Evolutionary conservation across 2,329 filamentous ascomycete genomes (phyloP).

Genomic region (Trichoderma sp.): DNA sequence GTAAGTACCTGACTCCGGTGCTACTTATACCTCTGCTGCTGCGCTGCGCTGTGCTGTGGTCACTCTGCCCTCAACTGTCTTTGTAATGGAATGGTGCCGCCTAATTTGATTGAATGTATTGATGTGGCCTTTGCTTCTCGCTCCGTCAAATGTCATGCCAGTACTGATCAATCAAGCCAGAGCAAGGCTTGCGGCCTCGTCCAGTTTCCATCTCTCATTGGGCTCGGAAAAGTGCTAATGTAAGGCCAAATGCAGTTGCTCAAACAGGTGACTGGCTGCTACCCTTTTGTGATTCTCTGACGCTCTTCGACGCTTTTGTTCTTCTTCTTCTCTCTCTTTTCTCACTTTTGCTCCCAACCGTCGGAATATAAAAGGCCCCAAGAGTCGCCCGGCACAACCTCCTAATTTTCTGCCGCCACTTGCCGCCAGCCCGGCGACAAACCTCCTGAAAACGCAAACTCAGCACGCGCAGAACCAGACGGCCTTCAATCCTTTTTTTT

Average conservation of each 20-base stretch:
- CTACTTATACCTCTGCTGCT: background rate
- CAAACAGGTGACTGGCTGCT: background rate
- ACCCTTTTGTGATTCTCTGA: background rate
- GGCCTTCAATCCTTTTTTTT: background rate
- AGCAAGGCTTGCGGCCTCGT: background rate
- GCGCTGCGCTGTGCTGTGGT: background rate
- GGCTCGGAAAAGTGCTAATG: background rate
- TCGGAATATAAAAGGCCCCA: background rate
- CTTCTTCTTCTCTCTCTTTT: background rate
- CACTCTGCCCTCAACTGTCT: background rate
- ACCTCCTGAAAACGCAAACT: background rate
- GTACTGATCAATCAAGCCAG: background rate
- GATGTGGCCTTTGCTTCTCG: background rate
- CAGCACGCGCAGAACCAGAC: background rate
- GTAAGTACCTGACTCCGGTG: background rate
- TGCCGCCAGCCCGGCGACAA: background rate
- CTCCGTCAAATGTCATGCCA: background rate
- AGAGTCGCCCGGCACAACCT: background rate
- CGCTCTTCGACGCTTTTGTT: background rate
- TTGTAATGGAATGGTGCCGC: background rate
- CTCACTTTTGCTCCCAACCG: background rate
- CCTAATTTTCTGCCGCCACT: background rate
- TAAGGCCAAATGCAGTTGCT: background rate
- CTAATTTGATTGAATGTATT: background rate
- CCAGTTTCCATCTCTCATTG: background rate